These are phyloP conservation scores for Candida morakotiae DNA, from an alignment of 805 yeast genomes.

Conservation along the genomic window DNA sequence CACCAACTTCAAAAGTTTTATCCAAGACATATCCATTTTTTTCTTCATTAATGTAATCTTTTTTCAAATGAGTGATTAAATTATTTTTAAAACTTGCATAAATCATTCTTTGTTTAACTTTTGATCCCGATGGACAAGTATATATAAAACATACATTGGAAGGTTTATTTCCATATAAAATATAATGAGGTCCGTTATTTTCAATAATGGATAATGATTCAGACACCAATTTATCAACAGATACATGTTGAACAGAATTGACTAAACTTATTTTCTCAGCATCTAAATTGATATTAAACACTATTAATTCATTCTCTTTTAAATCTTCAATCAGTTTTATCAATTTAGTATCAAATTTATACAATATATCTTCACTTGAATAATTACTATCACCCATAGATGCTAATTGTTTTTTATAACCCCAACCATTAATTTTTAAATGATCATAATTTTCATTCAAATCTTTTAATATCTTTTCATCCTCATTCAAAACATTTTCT, in stretches of 20 bases:
- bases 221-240: constrained; percentile 15
- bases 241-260: constrained; percentile 17
- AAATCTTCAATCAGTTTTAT: constrained; percentile 16
- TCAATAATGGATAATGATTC: constrained; percentile 13
- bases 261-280: constrained; percentile 38
- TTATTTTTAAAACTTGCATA: constrained; percentile 80
- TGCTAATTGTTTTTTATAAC: constrained; percentile 28
- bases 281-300: constrained; percentile 47
- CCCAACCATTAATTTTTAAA: constrained; percentile 16
- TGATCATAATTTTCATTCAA: constrained; percentile 30
- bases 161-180: constrained; percentile 42
- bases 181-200: constrained; percentile 46
- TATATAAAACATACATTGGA: constrained; percentile 59
- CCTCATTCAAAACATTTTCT: constrained; percentile 48
- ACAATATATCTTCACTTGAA: constrained; percentile 23
- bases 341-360: constrained; percentile 22
- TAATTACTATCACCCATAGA: constrained; percentile 25
- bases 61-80: constrained; percentile 47
- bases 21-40: constrained; percentile 22
- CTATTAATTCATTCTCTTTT: constrained; percentile 29
- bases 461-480: constrained; percentile 49
- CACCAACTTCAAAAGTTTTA: constrained; percentile 66
- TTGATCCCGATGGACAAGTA: constrained; percentile 86
- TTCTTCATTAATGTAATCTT: constrained; percentile 25
- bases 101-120: constrained; percentile 86